These are phyloP conservation scores for Lentinula edodes DNA, from an alignment of 768 basidiomycete genomes.

Conservation along the genomic window DNA sequence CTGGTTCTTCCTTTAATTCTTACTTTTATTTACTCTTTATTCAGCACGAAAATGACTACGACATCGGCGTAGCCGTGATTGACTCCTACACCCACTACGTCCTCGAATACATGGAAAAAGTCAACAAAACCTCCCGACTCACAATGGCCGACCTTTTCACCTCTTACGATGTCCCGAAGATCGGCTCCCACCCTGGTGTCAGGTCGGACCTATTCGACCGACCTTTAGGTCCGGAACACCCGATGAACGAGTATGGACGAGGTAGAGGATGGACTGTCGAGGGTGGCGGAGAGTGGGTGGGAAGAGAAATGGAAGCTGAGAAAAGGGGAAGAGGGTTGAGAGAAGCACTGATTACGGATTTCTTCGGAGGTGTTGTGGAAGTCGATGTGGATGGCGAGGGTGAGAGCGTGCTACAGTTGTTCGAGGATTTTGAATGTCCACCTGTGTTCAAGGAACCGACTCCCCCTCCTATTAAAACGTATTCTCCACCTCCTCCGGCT, in stretches of 20 bases:
- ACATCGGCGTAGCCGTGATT: constrained; percentile 94
- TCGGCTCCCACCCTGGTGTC: constrained; percentile 86
- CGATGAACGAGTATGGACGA: neutral
- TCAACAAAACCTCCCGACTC: constrained; percentile 83
- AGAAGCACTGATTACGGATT: constrained; percentile 55
- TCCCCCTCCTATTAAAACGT: neutral
- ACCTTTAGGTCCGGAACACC: constrained; percentile 35
- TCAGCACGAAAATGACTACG: constrained; percentile 89
- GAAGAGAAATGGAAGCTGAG: neutral
- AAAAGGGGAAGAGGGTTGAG: neutral
- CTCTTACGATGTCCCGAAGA: constrained; percentile 65
- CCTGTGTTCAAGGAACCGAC: neutral
- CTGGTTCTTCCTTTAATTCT: neutral
- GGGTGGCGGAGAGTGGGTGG: constrained; percentile 2
- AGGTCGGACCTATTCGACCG: constrained; percentile 76
- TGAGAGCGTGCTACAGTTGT: constrained; percentile 1
- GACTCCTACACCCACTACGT: constrained; percentile 93
- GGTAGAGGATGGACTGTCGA: constrained; percentile 1
- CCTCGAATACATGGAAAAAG: constrained; percentile 84
- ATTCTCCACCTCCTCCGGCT: neutral
- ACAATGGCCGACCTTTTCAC: constrained; percentile 84
- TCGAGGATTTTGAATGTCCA: neutral
- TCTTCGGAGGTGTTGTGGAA: constrained; percentile 62
- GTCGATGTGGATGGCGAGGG: constrained; percentile 50
- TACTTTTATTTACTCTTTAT: neutral